phyloP scores from a whole-genome alignment of 2,329 filamentous ascomycete species.

The Chaetomiaceae sp. region DNA sequence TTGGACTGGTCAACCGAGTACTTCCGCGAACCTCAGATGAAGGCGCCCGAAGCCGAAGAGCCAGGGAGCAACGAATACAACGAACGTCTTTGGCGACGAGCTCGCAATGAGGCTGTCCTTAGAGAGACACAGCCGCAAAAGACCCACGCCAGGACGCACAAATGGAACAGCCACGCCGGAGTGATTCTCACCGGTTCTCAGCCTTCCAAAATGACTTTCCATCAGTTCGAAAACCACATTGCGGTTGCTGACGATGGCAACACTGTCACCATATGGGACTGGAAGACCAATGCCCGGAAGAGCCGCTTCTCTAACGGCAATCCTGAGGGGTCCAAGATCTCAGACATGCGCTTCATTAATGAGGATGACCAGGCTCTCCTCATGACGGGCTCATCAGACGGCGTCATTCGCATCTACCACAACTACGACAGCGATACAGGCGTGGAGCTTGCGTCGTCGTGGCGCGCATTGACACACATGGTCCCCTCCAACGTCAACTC shows the following conservation, averaged over 20 bases:
- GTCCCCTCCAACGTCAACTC: slow-evolving; percentile 92
- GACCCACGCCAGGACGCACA: slow-evolving; percentile 75
- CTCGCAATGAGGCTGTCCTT: slow-evolving; percentile 89
- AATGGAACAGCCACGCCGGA: slow-evolving; percentile 78
- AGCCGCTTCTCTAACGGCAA: slow-evolving; percentile 93
- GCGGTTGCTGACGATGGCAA: slow-evolving; percentile 92
- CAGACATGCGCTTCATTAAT: slow-evolving; percentile 95
- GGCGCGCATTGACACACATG: slow-evolving; percentile 88
- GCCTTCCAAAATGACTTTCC: slow-evolving; percentile 89
- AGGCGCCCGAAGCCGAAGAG: slow-evolving; percentile 89
- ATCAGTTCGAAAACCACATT: slow-evolving; percentile 95
- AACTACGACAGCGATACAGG: slow-evolving; percentile 76
- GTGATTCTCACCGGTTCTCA: slow-evolving; percentile 88
- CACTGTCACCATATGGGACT: slow-evolving; percentile 90
- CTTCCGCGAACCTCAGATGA: slow-evolving; percentile 98
- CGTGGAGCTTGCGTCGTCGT: slow-evolving; percentile 83
- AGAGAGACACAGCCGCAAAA: slow-evolving; percentile 92
- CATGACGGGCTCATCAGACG: slow-evolving; percentile 93
- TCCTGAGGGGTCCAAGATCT: slow-evolving; percentile 83
- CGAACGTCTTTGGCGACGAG: slow-evolving; percentile 83
- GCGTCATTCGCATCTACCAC: slow-evolving; percentile 87
- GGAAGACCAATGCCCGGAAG: slow-evolving; percentile 69
- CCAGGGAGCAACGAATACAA: slow-evolving; percentile 97
- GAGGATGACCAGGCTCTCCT: slow-evolving; percentile 94
- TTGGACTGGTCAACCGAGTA: slow-evolving; percentile 96